Percentiles rank a stretch among this genome's conserved stretches.
phyloP scores from a whole-genome alignment of 768 basidiomycete species.

The Phaeolepiota aurea region DNA sequence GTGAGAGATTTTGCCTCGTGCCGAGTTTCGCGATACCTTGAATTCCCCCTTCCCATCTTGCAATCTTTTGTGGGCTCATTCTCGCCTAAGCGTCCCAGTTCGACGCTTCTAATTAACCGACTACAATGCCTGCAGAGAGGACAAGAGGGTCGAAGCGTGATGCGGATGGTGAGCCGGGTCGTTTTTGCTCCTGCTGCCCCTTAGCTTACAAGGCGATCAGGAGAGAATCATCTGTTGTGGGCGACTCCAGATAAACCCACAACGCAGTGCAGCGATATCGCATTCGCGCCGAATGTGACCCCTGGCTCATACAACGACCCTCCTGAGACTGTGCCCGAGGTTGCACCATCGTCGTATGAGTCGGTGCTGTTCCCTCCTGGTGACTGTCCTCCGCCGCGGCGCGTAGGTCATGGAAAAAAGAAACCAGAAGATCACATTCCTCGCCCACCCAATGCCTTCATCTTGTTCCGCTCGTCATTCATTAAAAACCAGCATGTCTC shows the following conservation, averaged over 20 bases:
- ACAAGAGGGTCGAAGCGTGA: conserved; percentile 27
- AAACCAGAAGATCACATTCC: conserved; percentile 67
- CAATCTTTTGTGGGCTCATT: conserved; percentile 5
- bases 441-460: conserved; percentile 78
- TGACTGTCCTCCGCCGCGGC: conserved; percentile 22
- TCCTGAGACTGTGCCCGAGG: conserved; percentile 11
- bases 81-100: conserved; percentile 9
- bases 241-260: conserved; percentile 30
- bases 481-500: conserved; percentile 72
- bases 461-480: conserved; percentile 75
- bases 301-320: conserved; percentile 48
- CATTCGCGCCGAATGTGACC: conserved; percentile 52
- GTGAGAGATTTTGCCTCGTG: background rate
- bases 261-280: conserved; percentile 26
- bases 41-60: background rate
- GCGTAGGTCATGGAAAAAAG: conserved; percentile 47
- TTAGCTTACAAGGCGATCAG: conserved; percentile 3
- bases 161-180: conserved; percentile 25
- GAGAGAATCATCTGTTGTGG: conserved; percentile 40
- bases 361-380: conserved; percentile 44
- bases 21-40: conserved; percentile 5
- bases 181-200: conserved; percentile 1
- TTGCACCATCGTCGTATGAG: conserved; percentile 21
- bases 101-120: background rate
- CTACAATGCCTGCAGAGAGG: conserved; percentile 40